Conservation (phyloP, 805 yeast genomes). For the Nakazawaea wickerhamii region DNA sequence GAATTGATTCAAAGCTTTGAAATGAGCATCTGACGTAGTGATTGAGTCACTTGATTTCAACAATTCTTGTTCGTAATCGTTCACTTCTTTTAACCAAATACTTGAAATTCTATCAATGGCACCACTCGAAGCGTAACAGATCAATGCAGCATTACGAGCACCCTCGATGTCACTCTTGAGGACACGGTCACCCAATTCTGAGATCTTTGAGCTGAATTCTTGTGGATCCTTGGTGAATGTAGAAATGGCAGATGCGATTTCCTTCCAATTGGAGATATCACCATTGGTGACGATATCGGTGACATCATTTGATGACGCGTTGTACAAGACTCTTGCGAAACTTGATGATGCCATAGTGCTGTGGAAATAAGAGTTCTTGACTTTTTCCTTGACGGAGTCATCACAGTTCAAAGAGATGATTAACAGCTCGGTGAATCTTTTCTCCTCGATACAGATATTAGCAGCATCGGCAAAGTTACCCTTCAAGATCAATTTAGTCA, state of each 20-base stretch:
- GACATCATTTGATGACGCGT: slow-evolving; percentile 46
- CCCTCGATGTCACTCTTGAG: slow-evolving; percentile 32
- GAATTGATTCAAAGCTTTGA: slow-evolving; percentile 72
- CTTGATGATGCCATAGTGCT: slow-evolving; percentile 46
- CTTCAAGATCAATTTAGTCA: slow-evolving; percentile 47
- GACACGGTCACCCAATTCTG: slow-evolving; percentile 75
- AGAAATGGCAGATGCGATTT: slow-evolving; percentile 64
- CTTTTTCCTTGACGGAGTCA: slow-evolving; percentile 58
- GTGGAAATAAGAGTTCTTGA: slow-evolving; percentile 63
- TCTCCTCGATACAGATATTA: slow-evolving; percentile 55
- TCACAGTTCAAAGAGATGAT: slow-evolving; percentile 69
- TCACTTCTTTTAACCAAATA: slow-evolving; percentile 78
- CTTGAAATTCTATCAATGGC: slow-evolving; percentile 72
- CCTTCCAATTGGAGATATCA: slow-evolving; percentile 77
- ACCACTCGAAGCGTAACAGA: slow-evolving; percentile 74
- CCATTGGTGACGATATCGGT: slow-evolving; percentile 74
- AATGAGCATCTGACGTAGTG: slow-evolving; percentile 79
- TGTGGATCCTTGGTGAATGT: slow-evolving; percentile 45
- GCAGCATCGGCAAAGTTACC: slow-evolving; percentile 69
- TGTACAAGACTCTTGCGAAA: slow-evolving; percentile 70
- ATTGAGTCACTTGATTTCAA: slow-evolving; percentile 38
- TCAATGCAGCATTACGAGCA: slow-evolving; percentile 68
- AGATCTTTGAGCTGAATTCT: slow-evolving; percentile 49
- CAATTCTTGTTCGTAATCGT: slow-evolving; percentile 34
- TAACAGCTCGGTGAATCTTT: slow-evolving; percentile 71